A percentile compares a stretch with the other conserved stretches of the same genome.
phyloP scores from a whole-genome alignment of 2,329 filamentous ascomycete genomes.

The Xylariaceae sp. region DNA sequence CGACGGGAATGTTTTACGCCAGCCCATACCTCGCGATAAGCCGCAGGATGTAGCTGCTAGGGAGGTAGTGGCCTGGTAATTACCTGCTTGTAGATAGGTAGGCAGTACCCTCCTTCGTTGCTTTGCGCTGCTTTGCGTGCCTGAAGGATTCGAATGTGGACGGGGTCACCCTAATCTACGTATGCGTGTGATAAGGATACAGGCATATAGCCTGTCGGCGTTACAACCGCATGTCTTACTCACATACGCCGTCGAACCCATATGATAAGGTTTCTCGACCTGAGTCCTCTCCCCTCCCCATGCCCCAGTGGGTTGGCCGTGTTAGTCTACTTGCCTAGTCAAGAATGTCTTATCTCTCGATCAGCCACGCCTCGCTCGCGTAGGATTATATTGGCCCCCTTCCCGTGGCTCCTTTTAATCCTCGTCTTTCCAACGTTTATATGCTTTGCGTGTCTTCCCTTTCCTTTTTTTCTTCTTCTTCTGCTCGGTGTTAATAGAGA shows the following conservation, averaged over 20 bases:
- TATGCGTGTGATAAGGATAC: background rate
- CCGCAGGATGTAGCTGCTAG: too few relatives aligned
- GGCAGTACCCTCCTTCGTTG: too few relatives aligned
- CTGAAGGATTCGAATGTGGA: background rate
- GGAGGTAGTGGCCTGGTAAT: too few relatives aligned
- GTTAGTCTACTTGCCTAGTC: background rate
- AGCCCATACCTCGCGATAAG: background rate
- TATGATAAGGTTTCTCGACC: background rate
- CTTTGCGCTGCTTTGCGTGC: background rate
- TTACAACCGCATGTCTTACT: background rate
- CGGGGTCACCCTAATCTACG: background rate
- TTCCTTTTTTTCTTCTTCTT: conserved; percentile 1
- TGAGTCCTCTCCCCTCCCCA: background rate
- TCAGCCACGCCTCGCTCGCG: background rate
- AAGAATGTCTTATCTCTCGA: conserved; percentile 17
- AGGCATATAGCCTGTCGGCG: background rate
- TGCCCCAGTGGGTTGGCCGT: background rate
- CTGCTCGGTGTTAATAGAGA: background rate
- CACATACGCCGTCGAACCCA: background rate
- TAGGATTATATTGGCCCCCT: background rate
- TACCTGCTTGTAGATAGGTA: too few relatives aligned
- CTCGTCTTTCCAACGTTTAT: background rate
- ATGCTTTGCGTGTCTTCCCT: background rate
- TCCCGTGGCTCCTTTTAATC: background rate
- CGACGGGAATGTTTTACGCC: background rate